These are phyloP conservation scores for Dendrobium chrysotoxum DNA, from an alignment of 106 monocot species.

Conservation along the genomic window DNA sequence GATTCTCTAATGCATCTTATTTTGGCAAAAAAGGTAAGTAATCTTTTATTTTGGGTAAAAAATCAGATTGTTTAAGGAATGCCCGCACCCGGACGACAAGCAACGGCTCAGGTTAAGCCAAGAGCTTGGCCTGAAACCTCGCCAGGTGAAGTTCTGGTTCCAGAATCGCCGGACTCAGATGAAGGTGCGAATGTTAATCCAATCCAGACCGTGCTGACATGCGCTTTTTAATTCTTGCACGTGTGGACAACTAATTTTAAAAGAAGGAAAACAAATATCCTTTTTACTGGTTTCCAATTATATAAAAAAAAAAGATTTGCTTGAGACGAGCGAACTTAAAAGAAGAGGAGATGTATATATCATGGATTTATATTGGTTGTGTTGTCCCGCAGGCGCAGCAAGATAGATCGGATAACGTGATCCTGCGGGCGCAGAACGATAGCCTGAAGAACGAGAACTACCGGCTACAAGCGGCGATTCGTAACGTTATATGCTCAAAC, in stretches of 20 bases:
- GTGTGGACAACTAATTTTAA: neutral
- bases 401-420: conserved; percentile 78
- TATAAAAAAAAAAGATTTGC: neutral
- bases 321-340: neutral
- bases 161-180: conserved; percentile 97
- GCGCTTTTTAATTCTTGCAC: neutral
- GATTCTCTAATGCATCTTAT: neutral
- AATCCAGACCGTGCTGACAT: neutral
- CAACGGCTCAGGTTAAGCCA: conserved; percentile 89
- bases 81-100: conserved; percentile 98
- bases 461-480: conserved; percentile 76
- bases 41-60: neutral
- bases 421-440: conserved; percentile 86
- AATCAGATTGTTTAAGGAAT: conserved; percentile 88
- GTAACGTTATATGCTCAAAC: conserved; percentile 77
- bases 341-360: neutral
- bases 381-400: conserved; percentile 69
- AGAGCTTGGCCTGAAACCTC: conserved; percentile 88
- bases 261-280: neutral
- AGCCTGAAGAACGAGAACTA: conserved; percentile 88
- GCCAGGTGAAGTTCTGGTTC: conserved; percentile 99
- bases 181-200: conserved; percentile 48
- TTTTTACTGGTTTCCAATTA: neutral
- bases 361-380: neutral
- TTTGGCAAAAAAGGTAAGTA: neutral